phyloP scores from a whole-genome alignment of 352 stramenopile species.

The Phytophthora hybrid region DNA sequence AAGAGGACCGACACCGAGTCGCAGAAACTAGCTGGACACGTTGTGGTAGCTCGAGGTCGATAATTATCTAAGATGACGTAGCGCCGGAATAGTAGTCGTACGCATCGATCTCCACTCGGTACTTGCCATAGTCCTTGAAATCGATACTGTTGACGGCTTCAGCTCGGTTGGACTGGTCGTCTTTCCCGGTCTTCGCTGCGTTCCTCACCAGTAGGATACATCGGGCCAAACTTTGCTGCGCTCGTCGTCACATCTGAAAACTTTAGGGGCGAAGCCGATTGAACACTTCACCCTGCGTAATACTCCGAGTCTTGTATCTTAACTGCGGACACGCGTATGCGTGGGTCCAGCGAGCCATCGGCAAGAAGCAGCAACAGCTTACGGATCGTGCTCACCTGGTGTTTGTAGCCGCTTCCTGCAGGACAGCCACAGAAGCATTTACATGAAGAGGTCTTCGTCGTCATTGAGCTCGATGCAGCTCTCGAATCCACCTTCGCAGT shows the following conservation, averaged over 20 bases:
- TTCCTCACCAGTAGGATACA: slow-evolving; percentile 20
- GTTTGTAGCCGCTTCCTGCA: slow-evolving; percentile 37
- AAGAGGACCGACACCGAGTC: slow-evolving; percentile 38
- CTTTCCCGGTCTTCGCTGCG: slow-evolving; percentile 45
- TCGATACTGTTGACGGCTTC: slow-evolving; percentile 51
- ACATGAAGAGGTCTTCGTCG: too few species aligned
- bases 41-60: slow-evolving; percentile 48
- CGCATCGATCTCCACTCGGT: slow-evolving; percentile 59
- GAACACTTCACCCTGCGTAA: slow-evolving; percentile 23
- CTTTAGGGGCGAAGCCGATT: slow-evolving; percentile 24
- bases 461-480: slow-evolving; percentile 53
- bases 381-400: slow-evolving; percentile 38
- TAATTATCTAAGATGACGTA: slow-evolving; percentile 47
- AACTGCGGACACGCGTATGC: slow-evolving; percentile 23
- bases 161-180: slow-evolving; percentile 51
- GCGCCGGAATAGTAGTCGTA: slow-evolving; percentile 47
- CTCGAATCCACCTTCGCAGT: slow-evolving; percentile 30
- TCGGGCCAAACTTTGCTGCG: slow-evolving; percentile 18
- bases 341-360: slow-evolving; percentile 21
- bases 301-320: slow-evolving; percentile 34
- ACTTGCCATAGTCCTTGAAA: slow-evolving; percentile 63
- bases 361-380: slow-evolving; percentile 36
- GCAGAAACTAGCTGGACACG: slow-evolving; percentile 51
- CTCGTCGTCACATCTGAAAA: slow-evolving; percentile 22
- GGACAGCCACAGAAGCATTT: slow-evolving; percentile 73